Evolutionary conservation across 768 basidiomycete species (phyloP).

Genomic region (Nidularia sp.): DNA sequence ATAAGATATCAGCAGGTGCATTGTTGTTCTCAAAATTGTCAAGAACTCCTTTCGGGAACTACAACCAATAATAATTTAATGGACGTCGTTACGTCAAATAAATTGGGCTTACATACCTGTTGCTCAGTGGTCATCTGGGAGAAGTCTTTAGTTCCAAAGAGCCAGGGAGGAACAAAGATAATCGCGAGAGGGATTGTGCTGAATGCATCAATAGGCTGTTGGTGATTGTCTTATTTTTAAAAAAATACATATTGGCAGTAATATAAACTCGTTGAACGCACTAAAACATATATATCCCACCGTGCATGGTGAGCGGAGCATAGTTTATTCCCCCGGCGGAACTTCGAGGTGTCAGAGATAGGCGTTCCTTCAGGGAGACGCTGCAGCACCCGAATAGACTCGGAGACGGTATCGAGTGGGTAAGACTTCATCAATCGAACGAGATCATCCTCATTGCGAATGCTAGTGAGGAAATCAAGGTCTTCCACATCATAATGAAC

Average conservation of each 20-base stretch:
- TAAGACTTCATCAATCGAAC: conserved; percentile 11
- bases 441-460: conserved; percentile 14
- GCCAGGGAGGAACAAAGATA: conserved; percentile 16
- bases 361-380: conserved; percentile 2
- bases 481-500: conserved; percentile 11
- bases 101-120: conserved; percentile 6
- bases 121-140: conserved; percentile 8
- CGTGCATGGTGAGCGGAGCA: conserved; percentile 15
- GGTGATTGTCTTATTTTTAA: background rate
- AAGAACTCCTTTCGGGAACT: conserved; percentile 9
- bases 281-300: conserved; percentile 20
- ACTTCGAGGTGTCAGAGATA: conserved; percentile 9
- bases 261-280: background rate
- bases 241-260: background rate
- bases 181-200: conserved; percentile 12
- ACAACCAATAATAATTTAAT: background rate
- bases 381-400: conserved; percentile 10
- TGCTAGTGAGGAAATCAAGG: conserved; percentile 6
- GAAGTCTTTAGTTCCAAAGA: conserved; percentile 17
- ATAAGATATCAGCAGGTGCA: conserved; percentile 12
- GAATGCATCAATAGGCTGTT: conserved; percentile 8
- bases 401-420: conserved; percentile 13
- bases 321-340: conserved; percentile 10
- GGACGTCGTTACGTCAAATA: background rate
- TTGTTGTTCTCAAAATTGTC: conserved; percentile 9